Base-by-base conservation (phyloP, 1,284 basidiomycete genomes). In the Kwoniella shivajii region DNA sequence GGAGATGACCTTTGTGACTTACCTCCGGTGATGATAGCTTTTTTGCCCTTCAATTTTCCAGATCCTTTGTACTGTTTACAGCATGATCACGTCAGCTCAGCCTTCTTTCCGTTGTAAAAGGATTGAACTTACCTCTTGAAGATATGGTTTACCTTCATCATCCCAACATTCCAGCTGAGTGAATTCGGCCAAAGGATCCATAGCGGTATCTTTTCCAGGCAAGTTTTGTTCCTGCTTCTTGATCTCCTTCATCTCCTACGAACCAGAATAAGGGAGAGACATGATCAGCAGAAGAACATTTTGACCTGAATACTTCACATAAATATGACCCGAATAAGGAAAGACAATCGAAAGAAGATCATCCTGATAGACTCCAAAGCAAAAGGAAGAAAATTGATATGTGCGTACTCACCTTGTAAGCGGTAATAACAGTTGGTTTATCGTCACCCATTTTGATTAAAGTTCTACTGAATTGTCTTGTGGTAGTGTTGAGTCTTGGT, bases 81-180 rank as follows among this genome's bases (percentile, higher is more conserved):
- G n/a, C 6, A 24, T 20, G n/a, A 14, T 47, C 16, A 33, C n/a
- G 20, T 39, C 42, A 48, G 46, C 26, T 24, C 34, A 30, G 18
- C n/a, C 22, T 22, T 27, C 9, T 11, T 36, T 11, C 3, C 41
- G n/a, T 22, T 4, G 27, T 0, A 24, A 24, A 10, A 1, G n/a
- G 29, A 22, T 26, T 1, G 3, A n/a, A 68, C 59, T 71, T 61
- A 64, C 69, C 67, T 82, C 84, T 64, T 79, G 79, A 59, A 84
- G 76, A 65, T 75, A 82, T 10, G 82, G 85, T 66, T 84, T 82
- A n/a, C 85, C 85, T 7, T 84, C 71, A 45, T 84, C 79, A 61
- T 84, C 81, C 84, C 83, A 85, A 43, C 74, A 69, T 66, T 86
- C 85, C 43, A 85, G 74, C 62, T 82, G 72, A 43, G 79, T 81